Percentiles rank a stretch among this genome's conserved stretches.
Evolutionary conservation across 140 eudicot genomes (phyloP).

Genomic region (Erigeron philadelphicus): DNA sequence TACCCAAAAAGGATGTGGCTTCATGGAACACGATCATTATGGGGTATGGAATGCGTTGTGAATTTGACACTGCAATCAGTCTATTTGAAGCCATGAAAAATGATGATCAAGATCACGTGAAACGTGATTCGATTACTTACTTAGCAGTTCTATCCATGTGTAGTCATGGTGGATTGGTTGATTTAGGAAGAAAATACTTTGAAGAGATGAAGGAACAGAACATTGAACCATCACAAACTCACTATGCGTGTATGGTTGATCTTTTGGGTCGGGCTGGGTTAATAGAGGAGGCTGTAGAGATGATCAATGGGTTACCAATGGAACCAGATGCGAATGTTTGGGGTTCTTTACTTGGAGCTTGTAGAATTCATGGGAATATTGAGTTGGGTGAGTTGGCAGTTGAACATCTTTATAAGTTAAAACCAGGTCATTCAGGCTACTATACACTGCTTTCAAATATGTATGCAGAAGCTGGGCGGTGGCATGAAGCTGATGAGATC

Average conservation of each 20-base stretch:
- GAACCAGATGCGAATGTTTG: slow-evolving; percentile 27
- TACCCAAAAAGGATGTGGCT: slow-evolving; percentile 26
- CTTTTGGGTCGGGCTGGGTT: slow-evolving; percentile 35
- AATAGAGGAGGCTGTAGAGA: slow-evolving; percentile 28
- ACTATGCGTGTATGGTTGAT: slow-evolving; percentile 34
- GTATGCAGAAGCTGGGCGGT: slow-evolving; percentile 31
- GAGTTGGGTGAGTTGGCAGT: slow-evolving; percentile 33
- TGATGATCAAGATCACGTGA: slow-evolving; percentile 34
- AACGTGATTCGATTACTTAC: slow-evolving; percentile 25
- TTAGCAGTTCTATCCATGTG: slow-evolving; percentile 24
- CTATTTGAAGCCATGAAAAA: slow-evolving; percentile 28
- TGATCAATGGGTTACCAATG: slow-evolving; percentile 10
- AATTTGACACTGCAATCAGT: slow-evolving; percentile 15
- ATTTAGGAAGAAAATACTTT: slow-evolving; percentile 20
- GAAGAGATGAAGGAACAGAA: slow-evolving; percentile 18
- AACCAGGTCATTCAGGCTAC: slow-evolving; percentile 31
- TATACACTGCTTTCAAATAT: slow-evolving; percentile 30
- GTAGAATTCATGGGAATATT: slow-evolving; percentile 32
- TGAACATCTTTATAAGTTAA: slow-evolving; percentile 24
- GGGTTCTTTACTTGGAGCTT: slow-evolving; percentile 34
- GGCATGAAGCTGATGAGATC: slow-evolving; percentile 25
- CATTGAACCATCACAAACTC: slow-evolving; percentile 24
- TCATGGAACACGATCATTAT: slow-evolving; percentile 34
- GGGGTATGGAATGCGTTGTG: slow-evolving; percentile 26
- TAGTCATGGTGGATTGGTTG: slow-evolving; percentile 33